Evolutionary conservation across 2,329 filamentous ascomycete genomes (phyloP).

Genomic region (Pezicula neosporulosa): DNA sequence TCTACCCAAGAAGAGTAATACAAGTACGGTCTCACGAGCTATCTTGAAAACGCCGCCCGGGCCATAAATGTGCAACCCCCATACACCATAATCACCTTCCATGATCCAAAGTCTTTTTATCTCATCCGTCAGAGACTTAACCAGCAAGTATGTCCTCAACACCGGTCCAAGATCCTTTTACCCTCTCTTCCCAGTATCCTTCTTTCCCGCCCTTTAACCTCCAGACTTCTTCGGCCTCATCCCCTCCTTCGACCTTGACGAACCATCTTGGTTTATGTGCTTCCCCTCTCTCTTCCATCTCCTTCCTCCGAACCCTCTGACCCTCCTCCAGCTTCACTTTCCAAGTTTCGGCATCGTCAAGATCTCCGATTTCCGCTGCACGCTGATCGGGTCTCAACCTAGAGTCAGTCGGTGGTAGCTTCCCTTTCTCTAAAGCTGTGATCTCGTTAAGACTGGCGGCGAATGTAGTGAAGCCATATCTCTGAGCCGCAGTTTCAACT

Average conservation of each 20-base stretch:
- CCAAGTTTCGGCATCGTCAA: conserved; percentile 79
- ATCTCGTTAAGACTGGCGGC: conserved; percentile 85
- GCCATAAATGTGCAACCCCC: no score
- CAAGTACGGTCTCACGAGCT: no score
- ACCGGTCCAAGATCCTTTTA: conserved; percentile 61
- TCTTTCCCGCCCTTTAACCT: conserved; percentile 76
- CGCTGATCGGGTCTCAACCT: conserved; percentile 85
- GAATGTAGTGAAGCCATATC: conserved; percentile 87
- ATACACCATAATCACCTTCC: no score
- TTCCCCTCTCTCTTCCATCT: conserved; percentile 72
- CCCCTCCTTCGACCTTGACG: conserved; percentile 56
- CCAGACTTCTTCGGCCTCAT: conserved; percentile 68
- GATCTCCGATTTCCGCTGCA: conserved; percentile 73
- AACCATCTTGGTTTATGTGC: conserved; percentile 82
- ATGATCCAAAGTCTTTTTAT: no score
- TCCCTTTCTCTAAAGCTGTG: conserved; percentile 71
- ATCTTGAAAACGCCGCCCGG: no score
- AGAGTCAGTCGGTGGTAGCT: conserved; percentile 77
- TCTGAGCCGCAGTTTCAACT: conserved; percentile 73
- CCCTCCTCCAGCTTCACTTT: conserved; percentile 84
- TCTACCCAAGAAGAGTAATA: no score
- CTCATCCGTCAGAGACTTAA: conserved; percentile 1
- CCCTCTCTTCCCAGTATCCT: conserved; percentile 89
- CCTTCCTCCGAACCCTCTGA: conserved; percentile 71
- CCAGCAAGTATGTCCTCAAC: conserved; percentile 46